A percentile compares a stretch with the other conserved stretches of the same genome.
These are phyloP conservation scores for Mycena kentingensis DNA, from an alignment of 768 basidiomycete genomes.

Conservation along the genomic window DNA sequence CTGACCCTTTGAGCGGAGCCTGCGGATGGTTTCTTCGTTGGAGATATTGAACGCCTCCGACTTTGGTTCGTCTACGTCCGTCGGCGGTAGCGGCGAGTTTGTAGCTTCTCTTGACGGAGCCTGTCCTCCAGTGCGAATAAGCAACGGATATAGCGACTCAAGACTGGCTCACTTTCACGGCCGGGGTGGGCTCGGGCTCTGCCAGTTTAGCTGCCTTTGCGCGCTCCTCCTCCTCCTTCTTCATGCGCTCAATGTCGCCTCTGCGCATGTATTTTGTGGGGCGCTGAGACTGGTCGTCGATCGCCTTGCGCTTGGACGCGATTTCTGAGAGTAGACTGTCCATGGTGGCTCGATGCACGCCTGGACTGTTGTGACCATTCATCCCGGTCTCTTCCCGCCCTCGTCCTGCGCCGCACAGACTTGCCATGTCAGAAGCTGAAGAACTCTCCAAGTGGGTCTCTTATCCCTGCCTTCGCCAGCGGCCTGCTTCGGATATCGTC, in stretches of 20 bases:
- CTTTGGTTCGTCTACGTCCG: constrained; percentile 43
- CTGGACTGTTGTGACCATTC: no score
- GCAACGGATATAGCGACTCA: constrained; percentile 19
- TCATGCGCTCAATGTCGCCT: constrained; percentile 82
- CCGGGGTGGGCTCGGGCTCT: constrained; percentile 35
- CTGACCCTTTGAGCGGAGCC: constrained; percentile 89
- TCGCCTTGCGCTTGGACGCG: constrained; percentile 79
- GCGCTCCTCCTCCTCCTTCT: constrained; percentile 45
- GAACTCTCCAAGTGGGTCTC: constrained; percentile 52
- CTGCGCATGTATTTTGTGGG: constrained; percentile 88
- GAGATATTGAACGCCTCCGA: constrained; percentile 84
- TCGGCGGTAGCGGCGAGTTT: constrained; percentile 43
- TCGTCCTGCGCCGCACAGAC: no score
- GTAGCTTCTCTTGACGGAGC: constrained; percentile 40
- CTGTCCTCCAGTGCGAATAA: constrained; percentile 54
- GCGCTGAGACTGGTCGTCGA: constrained; percentile 54
- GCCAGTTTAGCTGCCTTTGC: constrained; percentile 40
- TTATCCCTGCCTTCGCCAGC: background rate
- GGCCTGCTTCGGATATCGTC: no score
- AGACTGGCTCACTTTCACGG: constrained; percentile 47
- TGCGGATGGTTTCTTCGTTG: constrained; percentile 87
- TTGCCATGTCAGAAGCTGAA: constrained; percentile 59
- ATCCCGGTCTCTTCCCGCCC: no score
- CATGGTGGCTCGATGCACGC: constrained; percentile 50
- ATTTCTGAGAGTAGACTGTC: constrained; percentile 91